Evolutionary conservation across 495 filamentous ascomycete species (phyloP).

Genomic region (Aspergillus cristatus): DNA sequence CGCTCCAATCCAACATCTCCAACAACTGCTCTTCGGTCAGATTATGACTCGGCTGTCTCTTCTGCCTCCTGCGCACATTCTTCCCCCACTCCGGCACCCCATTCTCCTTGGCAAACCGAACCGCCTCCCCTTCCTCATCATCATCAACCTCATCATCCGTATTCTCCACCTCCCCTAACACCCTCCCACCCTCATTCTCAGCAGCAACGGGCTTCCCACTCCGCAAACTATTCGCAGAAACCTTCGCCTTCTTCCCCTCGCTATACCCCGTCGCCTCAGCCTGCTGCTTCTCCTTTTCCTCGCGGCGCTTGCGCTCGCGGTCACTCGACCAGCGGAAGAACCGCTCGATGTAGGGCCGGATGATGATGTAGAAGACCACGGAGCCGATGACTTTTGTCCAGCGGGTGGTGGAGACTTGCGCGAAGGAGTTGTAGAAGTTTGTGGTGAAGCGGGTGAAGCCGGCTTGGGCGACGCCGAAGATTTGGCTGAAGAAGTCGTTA

Average conservation of each 20-base stretch:
- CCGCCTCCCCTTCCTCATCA: slow-evolving; percentile 29
- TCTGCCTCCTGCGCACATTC: slow-evolving; percentile 53
- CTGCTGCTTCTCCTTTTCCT: slow-evolving; percentile 35
- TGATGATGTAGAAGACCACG: slow-evolving; percentile 51
- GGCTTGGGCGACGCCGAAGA: slow-evolving; percentile 20
- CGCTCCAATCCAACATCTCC: slow-evolving; percentile 57
- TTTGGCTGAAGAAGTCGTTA: slow-evolving; percentile 25
- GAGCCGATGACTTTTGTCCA: slow-evolving; percentile 55
- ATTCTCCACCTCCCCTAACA: slow-evolving; percentile 33
- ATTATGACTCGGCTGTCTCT: slow-evolving; percentile 45
- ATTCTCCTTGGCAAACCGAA: slow-evolving; percentile 28
- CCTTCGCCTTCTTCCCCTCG: slow-evolving; percentile 51
- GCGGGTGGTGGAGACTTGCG: slow-evolving; percentile 41
- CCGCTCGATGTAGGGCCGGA: slow-evolving; percentile 56
- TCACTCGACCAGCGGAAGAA: slow-evolving; percentile 47
- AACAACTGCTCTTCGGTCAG: slow-evolving; percentile 48
- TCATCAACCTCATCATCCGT: slow-evolving; percentile 48
- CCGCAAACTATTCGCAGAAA: slow-evolving; percentile 53
- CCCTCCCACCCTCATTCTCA: slow-evolving; percentile 34
- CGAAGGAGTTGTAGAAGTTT: slow-evolving; percentile 48
- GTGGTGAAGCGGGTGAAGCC: slow-evolving; percentile 31
- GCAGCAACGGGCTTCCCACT: slow-evolving; percentile 39
- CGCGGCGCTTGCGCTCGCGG: slow-evolving; percentile 43
- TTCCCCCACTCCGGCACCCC: slow-evolving; percentile 41
- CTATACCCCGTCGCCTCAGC: slow-evolving; percentile 20